Evolutionary conservation across 768 basidiomycete genomes (phyloP).

Genomic region (Clathrus columnatus): DNA sequence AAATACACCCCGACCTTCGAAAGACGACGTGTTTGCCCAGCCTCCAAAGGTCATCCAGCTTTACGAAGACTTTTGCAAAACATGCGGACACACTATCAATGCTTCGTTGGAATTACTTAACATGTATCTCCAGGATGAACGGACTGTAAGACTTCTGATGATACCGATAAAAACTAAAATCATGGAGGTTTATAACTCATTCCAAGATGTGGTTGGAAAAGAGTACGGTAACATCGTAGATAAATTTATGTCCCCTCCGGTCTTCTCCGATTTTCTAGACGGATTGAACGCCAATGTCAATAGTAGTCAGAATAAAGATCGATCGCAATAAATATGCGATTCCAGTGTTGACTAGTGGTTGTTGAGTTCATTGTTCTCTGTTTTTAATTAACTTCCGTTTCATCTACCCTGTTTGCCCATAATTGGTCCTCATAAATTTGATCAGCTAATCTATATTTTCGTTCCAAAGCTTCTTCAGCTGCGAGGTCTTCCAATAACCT

Average conservation of each 20-base stretch:
- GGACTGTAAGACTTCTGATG: constrained; percentile 70
- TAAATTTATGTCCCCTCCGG: constrained; percentile 26
- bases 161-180: constrained; percentile 70
- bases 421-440: background rate
- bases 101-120: constrained; percentile 49
- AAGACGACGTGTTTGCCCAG: constrained; percentile 40
- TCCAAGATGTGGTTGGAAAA: constrained; percentile 49
- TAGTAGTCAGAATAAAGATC: background rate
- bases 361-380: background rate
- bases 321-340: background rate
- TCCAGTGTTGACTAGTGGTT: background rate
- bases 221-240: constrained; percentile 31
- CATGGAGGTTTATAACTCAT: constrained; percentile 64
- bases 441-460: background rate
- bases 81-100: constrained; percentile 48
- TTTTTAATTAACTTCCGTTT: background rate
- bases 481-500: background rate
- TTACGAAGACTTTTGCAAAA: constrained; percentile 45
- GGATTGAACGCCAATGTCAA: background rate
- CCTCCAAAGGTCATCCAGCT: constrained; percentile 39
- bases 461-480: constrained; percentile 1
- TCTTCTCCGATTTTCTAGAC: constrained; percentile 17
- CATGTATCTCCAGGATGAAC: constrained; percentile 73
- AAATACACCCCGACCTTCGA: constrained; percentile 24
- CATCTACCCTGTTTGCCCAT: background rate